Evolutionary conservation across 2,329 filamentous ascomycete genomes (phyloP), one percentile per base, ranked within the genome.

Genomic region (Shiraia bambusicola): DNA sequence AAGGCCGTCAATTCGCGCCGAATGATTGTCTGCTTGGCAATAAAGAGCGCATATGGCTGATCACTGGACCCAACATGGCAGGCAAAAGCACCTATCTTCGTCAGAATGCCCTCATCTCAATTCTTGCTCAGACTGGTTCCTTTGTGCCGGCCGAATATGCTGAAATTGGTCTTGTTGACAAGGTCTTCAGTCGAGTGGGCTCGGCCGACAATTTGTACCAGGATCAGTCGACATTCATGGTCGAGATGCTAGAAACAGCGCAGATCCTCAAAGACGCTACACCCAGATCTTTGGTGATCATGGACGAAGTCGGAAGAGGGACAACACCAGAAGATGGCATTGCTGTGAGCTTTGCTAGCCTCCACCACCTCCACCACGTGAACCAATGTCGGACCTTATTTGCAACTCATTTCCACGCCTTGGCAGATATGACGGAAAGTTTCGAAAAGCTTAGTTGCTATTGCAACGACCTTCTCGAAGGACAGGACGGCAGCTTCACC

Each of bases 161-260:
- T 3, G 83, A 88, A 56, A 78, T 98, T 17, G 91, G 92, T 1
- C 76, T 98, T 30, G 90, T 96, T n/a, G 93, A 98, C 70, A 89
- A 92, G 59, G 86, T 98, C 39, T 97, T 95, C 73, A 93, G 86
- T 63, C 87, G 93, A 3, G 73, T 63, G 17, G 93, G 93, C 2
- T 94, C 90, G 1, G 93, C 92, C 2, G 94, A 98, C 67, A 92
- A 95, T 65, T 76, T 98, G n/a, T 96, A 87, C 72, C 82, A 83
- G 36, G 87, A 95, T 72, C 91, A 97, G 69, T 95, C 89, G 38
- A 98, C 94, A 0, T 98, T 98, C 70, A 97, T 98, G 93, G 89
- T 97, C 1, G 93, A 98, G 72, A 98, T 98, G 93, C 79, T 96
- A 2, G 93, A 98, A 71, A 95, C 93, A 14, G 91, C 92, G 2